Percentiles rank a stretch among this genome's conserved stretches.
Conservation (phyloP, 1,139 yeast species). For the Yamadazyma jaroonii region DNA sequence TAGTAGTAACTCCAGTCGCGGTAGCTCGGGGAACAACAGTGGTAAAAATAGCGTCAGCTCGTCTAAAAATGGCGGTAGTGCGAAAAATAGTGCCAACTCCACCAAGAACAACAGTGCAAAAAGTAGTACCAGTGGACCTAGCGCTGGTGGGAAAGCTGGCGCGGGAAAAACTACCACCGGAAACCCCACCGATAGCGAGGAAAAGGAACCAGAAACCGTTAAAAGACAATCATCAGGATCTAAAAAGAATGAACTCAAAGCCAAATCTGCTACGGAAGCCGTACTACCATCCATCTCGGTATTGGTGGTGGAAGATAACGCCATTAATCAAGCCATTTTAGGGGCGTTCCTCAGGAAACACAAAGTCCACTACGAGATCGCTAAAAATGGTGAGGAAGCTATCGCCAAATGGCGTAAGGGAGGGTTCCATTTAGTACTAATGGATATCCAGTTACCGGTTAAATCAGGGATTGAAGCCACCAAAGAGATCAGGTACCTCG, state of each 20-base stretch:
- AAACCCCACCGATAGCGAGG: no score
- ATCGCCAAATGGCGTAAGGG: slow-evolving; percentile 90
- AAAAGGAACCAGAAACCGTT: slow-evolving; percentile 1
- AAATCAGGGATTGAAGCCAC: slow-evolving; percentile 93
- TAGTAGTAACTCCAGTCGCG: not conserved
- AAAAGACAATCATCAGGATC: slow-evolving; percentile 13
- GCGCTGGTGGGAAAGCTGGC: not conserved
- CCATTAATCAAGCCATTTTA: slow-evolving; percentile 88
- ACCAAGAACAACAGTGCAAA: not conserved
- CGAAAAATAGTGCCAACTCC: not conserved
- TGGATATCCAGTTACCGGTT: slow-evolving; percentile 95
- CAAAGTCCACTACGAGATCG: slow-evolving; percentile 79
- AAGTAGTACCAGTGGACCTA: not conserved
- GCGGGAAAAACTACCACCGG: no score
- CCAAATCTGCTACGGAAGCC: slow-evolving; percentile 19
- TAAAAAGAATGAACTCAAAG: slow-evolving; percentile 8
- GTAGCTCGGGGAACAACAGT: not conserved
- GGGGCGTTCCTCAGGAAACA: slow-evolving; percentile 89
- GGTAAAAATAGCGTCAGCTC: not conserved
- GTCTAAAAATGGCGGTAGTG: no score
- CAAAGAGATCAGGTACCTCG: slow-evolving; percentile 80
- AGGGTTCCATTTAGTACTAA: slow-evolving; percentile 84
- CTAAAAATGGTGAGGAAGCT: slow-evolving; percentile 90
- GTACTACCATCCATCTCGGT: slow-evolving; percentile 82
- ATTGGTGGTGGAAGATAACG: slow-evolving; percentile 91